Base-by-base conservation (phyloP, 106 monocot genomes). In the Ottelia alismoides region DNA sequence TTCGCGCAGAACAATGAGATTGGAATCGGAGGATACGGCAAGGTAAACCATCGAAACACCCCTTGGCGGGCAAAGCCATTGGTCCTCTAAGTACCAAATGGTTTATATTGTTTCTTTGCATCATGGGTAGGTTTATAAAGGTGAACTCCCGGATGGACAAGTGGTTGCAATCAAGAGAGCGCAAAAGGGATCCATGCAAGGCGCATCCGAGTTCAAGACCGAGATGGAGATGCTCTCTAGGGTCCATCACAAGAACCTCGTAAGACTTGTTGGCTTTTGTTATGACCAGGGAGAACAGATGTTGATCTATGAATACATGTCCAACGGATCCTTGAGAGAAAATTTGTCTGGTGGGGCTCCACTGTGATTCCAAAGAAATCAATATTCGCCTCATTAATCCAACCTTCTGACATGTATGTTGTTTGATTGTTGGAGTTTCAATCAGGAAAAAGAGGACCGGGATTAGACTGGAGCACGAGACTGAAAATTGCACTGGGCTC, bases 271-370 rank as follows among this genome's bases (percentile, higher is more conserved):
- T 11, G 91, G 85, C 19, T 92, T 92, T 60, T 92, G 91, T 47
- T 92, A 75, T 45, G 91, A 92, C 20, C 81, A 85, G 76, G 82
- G 78, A 2, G 92, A 92, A 49, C 85, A 82, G 45, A 92, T 85
- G 81, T 69, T 85, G 44, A 73, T 85, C 1, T 92, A 92, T 31
- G 92, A 92, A 53, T 92, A 60, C 71, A 63, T 92, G 31, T 63
- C 82, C 30, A 79, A 76, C 51, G 86, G 92, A 73, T 78, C 85
- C 22, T 58, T 85, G 27, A 66, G 85, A 26, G 78, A 92, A 17
- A 76, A 76, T 76, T 69, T 92, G 45, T 7, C 45, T 26, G 65
- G 65, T 66, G 27, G 21, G 65, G n/a, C n/a, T n/a, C n/a, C n/a
- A n/a, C n/a, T n/a, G n/a, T n/a, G n/a, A n/a, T n/a, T n/a, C n/a